Conservation (phyloP, 2,329 filamentous ascomycete genomes). For the Zopfia rhizophila region DNA sequence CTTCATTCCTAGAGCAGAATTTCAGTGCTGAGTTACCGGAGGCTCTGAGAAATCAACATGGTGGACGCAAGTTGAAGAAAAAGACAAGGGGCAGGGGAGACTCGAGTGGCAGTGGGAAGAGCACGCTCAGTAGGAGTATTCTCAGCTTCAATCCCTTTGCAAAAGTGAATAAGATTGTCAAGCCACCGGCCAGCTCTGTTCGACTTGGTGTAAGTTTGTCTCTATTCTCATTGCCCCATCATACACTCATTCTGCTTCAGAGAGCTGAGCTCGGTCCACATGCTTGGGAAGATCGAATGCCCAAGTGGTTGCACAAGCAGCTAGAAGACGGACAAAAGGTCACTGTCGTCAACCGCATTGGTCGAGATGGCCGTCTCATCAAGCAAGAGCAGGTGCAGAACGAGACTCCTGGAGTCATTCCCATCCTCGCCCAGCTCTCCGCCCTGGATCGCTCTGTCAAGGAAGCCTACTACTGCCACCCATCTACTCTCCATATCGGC, state of each 20-base stretch:
- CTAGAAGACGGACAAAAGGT: conserved; percentile 55
- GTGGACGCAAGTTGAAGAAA: conserved; percentile 34
- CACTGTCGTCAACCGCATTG: conserved; percentile 52
- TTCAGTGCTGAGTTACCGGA: conserved; percentile 31
- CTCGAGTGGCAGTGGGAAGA: conserved; percentile 46
- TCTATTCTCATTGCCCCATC: neutral
- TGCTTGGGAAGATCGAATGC: conserved; percentile 60
- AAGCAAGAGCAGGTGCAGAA: conserved; percentile 55
- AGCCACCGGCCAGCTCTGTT: conserved; percentile 41
- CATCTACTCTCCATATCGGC: conserved; percentile 79
- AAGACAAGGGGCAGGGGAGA: conserved; percentile 35
- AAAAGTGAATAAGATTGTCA: conserved; percentile 36
- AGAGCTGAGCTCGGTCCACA: conserved; percentile 59
- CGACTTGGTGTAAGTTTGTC: conserved; percentile 46
- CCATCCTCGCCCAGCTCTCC: conserved; percentile 58
- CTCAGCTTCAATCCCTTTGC: conserved; percentile 46
- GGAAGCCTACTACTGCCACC: conserved; percentile 82
- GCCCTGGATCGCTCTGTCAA: conserved; percentile 71
- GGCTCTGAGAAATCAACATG: conserved; percentile 26
- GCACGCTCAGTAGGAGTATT: conserved; percentile 47
- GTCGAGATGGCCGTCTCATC: conserved; percentile 54
- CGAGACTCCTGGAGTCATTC: conserved; percentile 57
- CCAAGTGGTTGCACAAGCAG: conserved; percentile 53
- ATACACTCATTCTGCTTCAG: conserved; percentile 38
- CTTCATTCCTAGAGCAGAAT: conserved; percentile 36